Percentiles rank a stretch among this genome's conserved stretches.
Evolutionary conservation across 176 grass and related monocot species (phyloP).

Genomic region (Avena sativa): DNA sequence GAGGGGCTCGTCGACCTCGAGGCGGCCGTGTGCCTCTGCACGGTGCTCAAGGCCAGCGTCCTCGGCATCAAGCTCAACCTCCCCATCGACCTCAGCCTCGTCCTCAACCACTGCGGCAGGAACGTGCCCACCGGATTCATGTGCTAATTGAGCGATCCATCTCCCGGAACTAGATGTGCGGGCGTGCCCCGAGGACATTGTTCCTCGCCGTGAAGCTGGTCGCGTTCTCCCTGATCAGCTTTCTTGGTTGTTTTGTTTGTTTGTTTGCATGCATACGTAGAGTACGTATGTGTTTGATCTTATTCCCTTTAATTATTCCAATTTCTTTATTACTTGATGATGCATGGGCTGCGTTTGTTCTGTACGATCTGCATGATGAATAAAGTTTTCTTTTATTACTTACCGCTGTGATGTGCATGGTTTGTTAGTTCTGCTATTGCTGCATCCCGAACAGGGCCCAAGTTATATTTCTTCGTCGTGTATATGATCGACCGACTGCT

Average conservation of each 20-base stretch:
- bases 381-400: neutral
- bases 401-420: too few relatives aligned
- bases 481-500: too few relatives aligned
- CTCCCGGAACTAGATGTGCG: too few relatives aligned
- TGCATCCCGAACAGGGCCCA: too few relatives aligned
- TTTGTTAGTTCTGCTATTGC: too few relatives aligned
- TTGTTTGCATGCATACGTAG: neutral
- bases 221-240: neutral
- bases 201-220: too few relatives aligned
- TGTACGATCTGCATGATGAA: slow-evolving; percentile 8
- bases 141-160: slow-evolving; percentile 11
- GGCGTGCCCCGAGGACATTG: neutral
- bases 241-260: neutral
- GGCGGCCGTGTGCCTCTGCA: slow-evolving; percentile 88
- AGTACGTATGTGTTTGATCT: neutral
- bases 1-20: slow-evolving; percentile 82
- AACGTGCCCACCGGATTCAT: slow-evolving; percentile 29
- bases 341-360: neutral
- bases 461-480: too few relatives aligned
- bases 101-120: slow-evolving; percentile 71
- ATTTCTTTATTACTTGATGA: neutral
- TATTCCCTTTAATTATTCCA: neutral
- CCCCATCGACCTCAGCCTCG: slow-evolving; percentile 62
- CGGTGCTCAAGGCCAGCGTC: slow-evolving; percentile 63
- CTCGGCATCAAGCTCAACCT: slow-evolving; percentile 54